Base-by-base conservation (phyloP, 805 yeast genomes). In the Metschnikowia henanensis region DNA sequence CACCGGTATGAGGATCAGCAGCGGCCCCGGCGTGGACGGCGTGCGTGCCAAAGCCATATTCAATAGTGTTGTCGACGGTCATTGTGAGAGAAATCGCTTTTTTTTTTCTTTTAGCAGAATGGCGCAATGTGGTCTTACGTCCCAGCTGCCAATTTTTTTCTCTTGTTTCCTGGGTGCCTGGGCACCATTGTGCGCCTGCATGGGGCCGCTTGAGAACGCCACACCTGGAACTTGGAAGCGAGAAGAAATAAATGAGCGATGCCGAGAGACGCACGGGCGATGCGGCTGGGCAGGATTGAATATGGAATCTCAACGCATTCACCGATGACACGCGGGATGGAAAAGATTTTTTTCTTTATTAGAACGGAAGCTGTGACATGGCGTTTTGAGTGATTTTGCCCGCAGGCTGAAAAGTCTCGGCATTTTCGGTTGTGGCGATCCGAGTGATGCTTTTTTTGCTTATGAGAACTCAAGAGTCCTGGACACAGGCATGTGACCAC, bases 11-110 rank as follows among this genome's bases (percentile, higher is more conserved):
- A 35, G 83, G 78, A 58, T 84, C 89, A 51, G 80, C 81, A 32
- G 73, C 75, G 15, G 90, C 76, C 52, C 96, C 96, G 23, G 86
- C 85, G 67, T 87, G 96, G 56, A 87, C 84, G 44, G 96, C 95
- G 58, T 75, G 76, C 41, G 96, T 88, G 46, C 85, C 91, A 60
- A 87, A 87, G 13, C 75, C 75, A 65, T 60, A 69, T 44, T 61
- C 52, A n/a, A 37, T 40, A 20, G 55, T 30, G 45, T 56, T 49
- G 48, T 68, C 70, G 52, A 67, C 66, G 33, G 78, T 72, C 78
- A 74, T 72, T 15, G 21, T 16, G 30, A 28, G 13, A 6, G 4
- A 16, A 21, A 15, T n/a, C 30, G 15, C 26, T 40, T 15, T 22
- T 35, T 26, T 33, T 18, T 20, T n/a, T n/a, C n/a, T n/a, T n/a